Conservation (phyloP, 78 protist species). For the Bodo saltans region DNA sequence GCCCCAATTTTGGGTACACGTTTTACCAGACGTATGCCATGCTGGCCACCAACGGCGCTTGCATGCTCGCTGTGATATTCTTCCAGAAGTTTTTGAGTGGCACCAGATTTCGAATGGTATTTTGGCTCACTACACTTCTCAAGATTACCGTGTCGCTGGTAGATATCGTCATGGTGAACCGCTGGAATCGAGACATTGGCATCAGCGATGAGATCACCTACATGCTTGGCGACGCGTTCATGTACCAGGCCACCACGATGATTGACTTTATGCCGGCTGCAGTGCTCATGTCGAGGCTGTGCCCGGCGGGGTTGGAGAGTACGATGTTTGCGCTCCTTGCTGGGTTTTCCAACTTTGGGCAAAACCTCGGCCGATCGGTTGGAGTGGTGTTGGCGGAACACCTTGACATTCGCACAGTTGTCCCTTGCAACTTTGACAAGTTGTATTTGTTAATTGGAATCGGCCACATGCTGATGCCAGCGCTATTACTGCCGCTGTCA, state of each 20-base stretch:
- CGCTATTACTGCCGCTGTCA: neutral
- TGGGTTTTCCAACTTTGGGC: constrained; percentile 56
- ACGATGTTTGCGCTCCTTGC: constrained; percentile 43
- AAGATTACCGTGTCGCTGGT: neutral
- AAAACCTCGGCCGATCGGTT: neutral
- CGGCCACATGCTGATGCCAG: neutral
- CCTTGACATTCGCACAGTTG: neutral
- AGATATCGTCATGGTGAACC: constrained; percentile 38
- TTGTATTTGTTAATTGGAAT: neutral
- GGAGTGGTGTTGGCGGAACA: neutral
- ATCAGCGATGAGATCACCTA: constrained; percentile 13
- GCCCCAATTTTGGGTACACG: constrained; percentile 44
- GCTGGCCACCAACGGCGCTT: constrained; percentile 21
- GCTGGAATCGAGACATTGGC: constrained; percentile 35
- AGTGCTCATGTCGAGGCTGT: constrained; percentile 47
- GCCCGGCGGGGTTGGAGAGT: constrained; percentile 36
- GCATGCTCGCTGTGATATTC: constrained; percentile 17
- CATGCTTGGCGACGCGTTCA: constrained; percentile 24
- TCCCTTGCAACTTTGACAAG: neutral
- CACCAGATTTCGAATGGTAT: constrained; percentile 20
- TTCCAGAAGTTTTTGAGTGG: constrained; percentile 36
- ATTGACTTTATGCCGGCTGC: constrained; percentile 43
- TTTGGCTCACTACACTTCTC: constrained; percentile 27
- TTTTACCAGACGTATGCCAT: constrained; percentile 30
- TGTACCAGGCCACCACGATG: neutral